A percentile compares a stretch with the other conserved stretches of the same genome.
Evolutionary conservation across 768 basidiomycete species (phyloP).

Genomic region (Russula olivacea): DNA sequence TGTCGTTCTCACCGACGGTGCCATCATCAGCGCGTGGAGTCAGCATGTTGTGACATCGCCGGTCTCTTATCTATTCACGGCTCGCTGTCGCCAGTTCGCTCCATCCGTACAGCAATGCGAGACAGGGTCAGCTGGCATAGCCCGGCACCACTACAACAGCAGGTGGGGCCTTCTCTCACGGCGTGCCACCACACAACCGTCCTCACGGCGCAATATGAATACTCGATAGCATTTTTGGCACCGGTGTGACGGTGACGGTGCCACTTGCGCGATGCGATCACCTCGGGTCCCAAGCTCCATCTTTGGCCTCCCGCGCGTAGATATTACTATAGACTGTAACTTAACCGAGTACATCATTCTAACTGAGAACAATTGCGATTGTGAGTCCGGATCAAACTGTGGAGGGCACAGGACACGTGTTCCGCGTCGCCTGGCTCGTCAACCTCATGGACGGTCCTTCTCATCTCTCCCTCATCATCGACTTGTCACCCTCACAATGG

Average conservation of each 20-base stretch:
- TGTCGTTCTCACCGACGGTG: conserved; percentile 24
- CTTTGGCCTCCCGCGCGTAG: neutral
- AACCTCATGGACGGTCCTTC: conserved; percentile 42
- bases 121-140: conserved; percentile 10
- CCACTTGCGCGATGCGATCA: conserved; percentile 1
- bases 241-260: conserved; percentile 1
- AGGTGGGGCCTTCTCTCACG: conserved; percentile 10
- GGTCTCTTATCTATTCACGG: conserved; percentile 22
- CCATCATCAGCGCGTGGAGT: conserved; percentile 24
- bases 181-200: conserved; percentile 13
- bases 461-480: conserved; percentile 79
- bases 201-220: conserved; percentile 4
- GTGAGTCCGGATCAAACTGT: neutral
- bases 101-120: neutral
- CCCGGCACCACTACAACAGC: conserved; percentile 14
- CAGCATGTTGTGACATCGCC: conserved; percentile 26
- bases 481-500: conserved; percentile 86
- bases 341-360: neutral
- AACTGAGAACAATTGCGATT: neutral
- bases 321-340: neutral
- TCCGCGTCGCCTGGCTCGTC: neutral
- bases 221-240: conserved; percentile 4
- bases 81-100: conserved; percentile 9
- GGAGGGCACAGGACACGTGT: conserved; percentile 8
- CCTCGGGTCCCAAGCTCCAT: neutral